Base-by-base conservation (phyloP, 768 basidiomycete genomes). In the Tulasnella sp. region DNA sequence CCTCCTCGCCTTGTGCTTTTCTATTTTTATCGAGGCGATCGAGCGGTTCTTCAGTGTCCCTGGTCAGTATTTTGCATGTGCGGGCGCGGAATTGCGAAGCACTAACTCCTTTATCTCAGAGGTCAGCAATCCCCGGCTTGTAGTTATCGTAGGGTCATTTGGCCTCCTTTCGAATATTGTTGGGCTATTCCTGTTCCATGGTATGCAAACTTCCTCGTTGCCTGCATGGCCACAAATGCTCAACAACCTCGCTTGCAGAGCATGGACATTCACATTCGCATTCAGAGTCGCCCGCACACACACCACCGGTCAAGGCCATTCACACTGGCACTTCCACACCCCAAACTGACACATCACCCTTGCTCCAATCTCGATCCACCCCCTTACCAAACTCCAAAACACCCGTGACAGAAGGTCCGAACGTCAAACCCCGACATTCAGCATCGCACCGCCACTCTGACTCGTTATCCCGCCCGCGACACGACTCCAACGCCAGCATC, bases 1-100 rank as follows among this genome's bases (percentile, higher is more conserved):
- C 75, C 80, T 99, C 4, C 78, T 97, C 44, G 96, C 96, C 0
- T 80, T 98, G 0, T 99, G 96, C 73, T 92, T 98, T 72, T 92
- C 92, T 4, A 97, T 99, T 64, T 84, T 80, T 48, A 73, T 98
- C 65, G 94, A 99, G 69, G 93, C 96, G 4, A 71, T 98, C 48
- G 82, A 88, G 63, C 80, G 96, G 42, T 91, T 97, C 75, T 87
- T 97, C 74, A 79, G 75, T 61, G 82, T 82, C 3, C 85, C 86
- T 63, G 89, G 92, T 87, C 63, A 52, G 76, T 57, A 30, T 30
- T 44, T 27, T 19, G 61, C 38, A 44, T 54, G n/a, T n/a, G n/a
- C n/a, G n/a, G n/a, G n/a, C n/a, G n/a, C n/a, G n/a, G n/a, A n/a
- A n/a, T n/a, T n/a, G n/a, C n/a, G n/a, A n/a, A n/a, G n/a, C n/a